phyloP scores from a whole-genome alignment of 2,329 filamentous ascomycete genomes.

The Fusarium sp. region DNA sequence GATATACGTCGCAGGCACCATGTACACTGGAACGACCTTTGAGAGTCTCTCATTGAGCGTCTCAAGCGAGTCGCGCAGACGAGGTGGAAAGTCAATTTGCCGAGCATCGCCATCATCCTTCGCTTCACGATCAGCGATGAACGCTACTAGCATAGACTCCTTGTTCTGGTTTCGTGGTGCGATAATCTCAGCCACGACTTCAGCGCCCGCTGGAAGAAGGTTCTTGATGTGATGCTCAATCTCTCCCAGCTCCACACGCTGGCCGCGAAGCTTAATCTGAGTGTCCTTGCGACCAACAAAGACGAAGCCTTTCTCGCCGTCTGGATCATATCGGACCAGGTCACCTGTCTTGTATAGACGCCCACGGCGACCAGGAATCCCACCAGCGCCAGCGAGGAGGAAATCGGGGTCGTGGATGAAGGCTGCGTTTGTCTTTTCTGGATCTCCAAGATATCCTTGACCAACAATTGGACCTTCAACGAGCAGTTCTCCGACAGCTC shows the following conservation, averaged over 20 bases:
- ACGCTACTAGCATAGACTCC: slow-evolving; percentile 44
- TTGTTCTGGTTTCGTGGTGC: slow-evolving; percentile 52
- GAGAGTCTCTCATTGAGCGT: slow-evolving; percentile 36
- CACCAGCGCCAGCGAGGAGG: slow-evolving; percentile 56
- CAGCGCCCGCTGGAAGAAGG: slow-evolving; percentile 53
- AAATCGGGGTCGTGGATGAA: slow-evolving; percentile 69
- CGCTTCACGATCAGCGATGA: slow-evolving; percentile 40
- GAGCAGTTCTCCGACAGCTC: slow-evolving; percentile 64
- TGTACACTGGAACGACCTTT: slow-evolving; percentile 40
- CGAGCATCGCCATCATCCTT: slow-evolving; percentile 27
- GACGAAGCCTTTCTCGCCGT: slow-evolving; percentile 65
- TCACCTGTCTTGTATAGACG: slow-evolving; percentile 71
- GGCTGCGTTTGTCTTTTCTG: slow-evolving; percentile 65
- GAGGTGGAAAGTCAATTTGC: slow-evolving; percentile 37
- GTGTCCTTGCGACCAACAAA: slow-evolving; percentile 74
- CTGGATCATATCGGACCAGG: slow-evolving; percentile 64
- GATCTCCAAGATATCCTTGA: slow-evolving; percentile 70
- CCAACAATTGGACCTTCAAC: slow-evolving; percentile 71
- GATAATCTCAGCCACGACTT: slow-evolving; percentile 62
- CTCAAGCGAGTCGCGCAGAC: slow-evolving; percentile 33
- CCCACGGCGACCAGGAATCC: slow-evolving; percentile 53
- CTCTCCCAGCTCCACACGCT: slow-evolving; percentile 70
- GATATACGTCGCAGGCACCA: slow-evolving; percentile 41
- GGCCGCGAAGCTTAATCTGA: slow-evolving; percentile 76
- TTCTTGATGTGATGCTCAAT: slow-evolving; percentile 62